These are phyloP conservation scores for Blastobotrys arbuscula DNA, from an alignment of 1,139 yeast species.

Conservation along the genomic window DNA sequence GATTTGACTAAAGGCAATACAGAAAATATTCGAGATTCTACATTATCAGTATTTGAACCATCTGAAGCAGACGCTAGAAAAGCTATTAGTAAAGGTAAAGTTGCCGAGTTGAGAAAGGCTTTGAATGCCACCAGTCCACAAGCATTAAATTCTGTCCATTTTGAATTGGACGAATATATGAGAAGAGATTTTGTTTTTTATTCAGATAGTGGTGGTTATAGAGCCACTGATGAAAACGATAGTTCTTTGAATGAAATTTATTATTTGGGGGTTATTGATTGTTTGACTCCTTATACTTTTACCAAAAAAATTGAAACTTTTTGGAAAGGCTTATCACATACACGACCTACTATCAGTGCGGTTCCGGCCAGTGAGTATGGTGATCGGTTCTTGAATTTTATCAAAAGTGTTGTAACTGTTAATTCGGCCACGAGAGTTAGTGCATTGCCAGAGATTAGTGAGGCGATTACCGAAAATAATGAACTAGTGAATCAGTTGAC, in stretches of 20 bases:
- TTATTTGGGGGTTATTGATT: conserved; percentile 91
- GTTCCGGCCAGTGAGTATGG: conserved; percentile 90
- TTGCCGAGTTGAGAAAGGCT: conserved; percentile 35
- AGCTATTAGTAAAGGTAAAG: conserved; percentile 25
- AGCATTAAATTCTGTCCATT: conserved; percentile 31
- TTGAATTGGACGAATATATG: conserved; percentile 29
- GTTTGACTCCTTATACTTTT: conserved; percentile 77
- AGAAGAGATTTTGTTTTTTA: conserved; percentile 49
- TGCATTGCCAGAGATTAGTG: neutral
- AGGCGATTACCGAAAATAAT: neutral
- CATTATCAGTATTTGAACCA: conserved; percentile 37
- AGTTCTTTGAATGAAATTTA: conserved; percentile 67
- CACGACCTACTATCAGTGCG: conserved; percentile 71
- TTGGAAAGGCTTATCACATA: conserved; percentile 70
- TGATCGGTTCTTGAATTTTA: conserved; percentile 70
- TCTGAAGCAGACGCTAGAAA: neutral
- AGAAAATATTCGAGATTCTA: conserved; percentile 36
- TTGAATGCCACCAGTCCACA: conserved; percentile 36
- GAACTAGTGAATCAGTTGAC: neutral
- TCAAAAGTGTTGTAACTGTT: conserved; percentile 36
- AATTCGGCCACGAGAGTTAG: neutral
- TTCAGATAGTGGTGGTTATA: conserved; percentile 80
- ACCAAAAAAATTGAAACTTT: conserved; percentile 79
- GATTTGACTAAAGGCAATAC: conserved; percentile 58
- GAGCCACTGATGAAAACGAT: conserved; percentile 63